Conservation (phyloP, 1,139 yeast genomes). For the Scheffersomyces quercinus region DNA sequence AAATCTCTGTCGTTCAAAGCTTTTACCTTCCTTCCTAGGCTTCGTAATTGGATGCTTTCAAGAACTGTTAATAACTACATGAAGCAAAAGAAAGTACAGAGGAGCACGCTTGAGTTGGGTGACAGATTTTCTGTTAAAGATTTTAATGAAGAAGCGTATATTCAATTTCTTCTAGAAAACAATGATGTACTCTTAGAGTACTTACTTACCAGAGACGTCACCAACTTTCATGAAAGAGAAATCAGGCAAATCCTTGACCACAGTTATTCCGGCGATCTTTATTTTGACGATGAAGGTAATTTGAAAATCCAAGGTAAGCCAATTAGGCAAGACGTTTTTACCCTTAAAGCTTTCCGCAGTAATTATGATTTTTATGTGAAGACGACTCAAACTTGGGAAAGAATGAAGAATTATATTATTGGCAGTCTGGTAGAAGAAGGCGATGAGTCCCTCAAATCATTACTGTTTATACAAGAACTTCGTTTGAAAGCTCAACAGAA, state of each 20-base stretch:
- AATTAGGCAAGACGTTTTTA: constrained; percentile 30
- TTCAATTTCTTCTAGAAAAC: constrained; percentile 22
- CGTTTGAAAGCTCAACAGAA: too few species aligned
- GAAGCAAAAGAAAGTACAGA: constrained; percentile 5
- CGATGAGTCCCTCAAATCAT: too few species aligned
- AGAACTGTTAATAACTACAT: constrained; percentile 19
- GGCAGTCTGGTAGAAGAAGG: too few species aligned
- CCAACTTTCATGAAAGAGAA: constrained; percentile 35
- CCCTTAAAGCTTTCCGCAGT: constrained; percentile 8
- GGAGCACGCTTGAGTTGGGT: not conserved
- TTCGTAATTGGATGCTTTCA: constrained; percentile 31
- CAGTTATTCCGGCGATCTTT: constrained; percentile 15
- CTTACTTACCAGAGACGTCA: constrained; percentile 26
- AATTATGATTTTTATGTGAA: constrained; percentile 6
- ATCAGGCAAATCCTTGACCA: constrained; percentile 17
- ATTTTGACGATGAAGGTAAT: constrained; percentile 13
- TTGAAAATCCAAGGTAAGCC: constrained; percentile 9
- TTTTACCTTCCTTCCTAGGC: constrained; percentile 18
- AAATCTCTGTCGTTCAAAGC: constrained; percentile 8
- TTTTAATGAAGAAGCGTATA: constrained; percentile 31
- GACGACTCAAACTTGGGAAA: constrained; percentile 1
- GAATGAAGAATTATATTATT: not conserved
- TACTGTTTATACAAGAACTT: too few species aligned
- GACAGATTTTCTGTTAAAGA: not conserved
- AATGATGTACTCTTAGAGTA: constrained; percentile 30